Evolutionary conservation across 2,329 filamentous ascomycete species (phyloP).

Genomic region (Colletotrichum sp.): DNA sequence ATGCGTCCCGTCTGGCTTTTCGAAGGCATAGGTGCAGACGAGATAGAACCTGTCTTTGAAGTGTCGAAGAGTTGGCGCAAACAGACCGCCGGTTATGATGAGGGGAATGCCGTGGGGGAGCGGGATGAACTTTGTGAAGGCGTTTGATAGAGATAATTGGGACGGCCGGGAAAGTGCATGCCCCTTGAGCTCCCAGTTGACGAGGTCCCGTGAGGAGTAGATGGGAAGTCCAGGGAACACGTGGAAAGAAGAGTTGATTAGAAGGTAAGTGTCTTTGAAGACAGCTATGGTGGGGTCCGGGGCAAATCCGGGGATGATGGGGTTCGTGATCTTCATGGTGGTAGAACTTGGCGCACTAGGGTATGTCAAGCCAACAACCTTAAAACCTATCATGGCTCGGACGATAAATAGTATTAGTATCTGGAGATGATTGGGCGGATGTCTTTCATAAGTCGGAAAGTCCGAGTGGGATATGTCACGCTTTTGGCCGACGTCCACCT

Average conservation of each 20-base stretch:
- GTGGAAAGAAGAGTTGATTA: conserved; percentile 63
- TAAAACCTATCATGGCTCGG: not conserved
- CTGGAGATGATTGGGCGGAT: not conserved
- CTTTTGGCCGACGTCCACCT: not conserved
- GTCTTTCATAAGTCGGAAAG: not conserved
- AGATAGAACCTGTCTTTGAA: not conserved
- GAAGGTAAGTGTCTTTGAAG: conserved; percentile 31
- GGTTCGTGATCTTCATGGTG: conserved; percentile 21
- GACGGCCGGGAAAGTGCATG: not conserved
- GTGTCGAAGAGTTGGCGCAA: not conserved
- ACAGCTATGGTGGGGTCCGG: conserved; percentile 32
- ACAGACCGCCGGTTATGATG: not conserved
- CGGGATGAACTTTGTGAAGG: not conserved
- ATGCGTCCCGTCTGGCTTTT: not conserved
- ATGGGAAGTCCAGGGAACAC: conserved; percentile 58
- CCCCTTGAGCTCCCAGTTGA: conserved; percentile 21
- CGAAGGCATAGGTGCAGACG: not conserved
- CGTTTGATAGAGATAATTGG: not conserved
- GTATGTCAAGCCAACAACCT: not conserved
- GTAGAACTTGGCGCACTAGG: not conserved
- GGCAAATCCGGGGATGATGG: conserved; percentile 33
- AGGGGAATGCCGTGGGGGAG: not conserved
- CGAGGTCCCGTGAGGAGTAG: conserved; percentile 34
- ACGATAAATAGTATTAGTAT: not conserved
- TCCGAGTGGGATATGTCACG: not conserved